Evolutionary conservation across 352 stramenopile species (phyloP).

Genomic region (Saprolegnia parasitica): DNA sequence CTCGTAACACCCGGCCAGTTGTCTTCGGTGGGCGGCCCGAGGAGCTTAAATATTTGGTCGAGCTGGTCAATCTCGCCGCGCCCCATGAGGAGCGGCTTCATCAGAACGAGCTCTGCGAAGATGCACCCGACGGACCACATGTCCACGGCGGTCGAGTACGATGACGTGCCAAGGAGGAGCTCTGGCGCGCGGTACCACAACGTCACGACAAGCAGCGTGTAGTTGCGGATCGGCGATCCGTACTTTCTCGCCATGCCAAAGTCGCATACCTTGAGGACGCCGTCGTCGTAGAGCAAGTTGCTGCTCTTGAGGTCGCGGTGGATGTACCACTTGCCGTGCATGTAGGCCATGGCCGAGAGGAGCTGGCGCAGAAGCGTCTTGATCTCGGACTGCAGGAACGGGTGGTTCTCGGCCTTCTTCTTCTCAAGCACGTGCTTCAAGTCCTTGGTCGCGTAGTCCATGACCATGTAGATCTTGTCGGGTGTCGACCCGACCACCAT

Average conservation of each 20-base stretch:
- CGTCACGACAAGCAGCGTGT: slow-evolving; percentile 92
- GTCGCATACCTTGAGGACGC: slow-evolving; percentile 78
- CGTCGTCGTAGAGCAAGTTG: slow-evolving; percentile 94
- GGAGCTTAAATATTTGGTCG: slow-evolving; percentile 93
- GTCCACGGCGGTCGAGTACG: slow-evolving; percentile 94
- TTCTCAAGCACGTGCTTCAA: slow-evolving; percentile 79
- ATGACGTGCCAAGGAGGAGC: slow-evolving; percentile 85
- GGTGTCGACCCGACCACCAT: slow-evolving; percentile 85
- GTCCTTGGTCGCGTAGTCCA: slow-evolving; percentile 87
- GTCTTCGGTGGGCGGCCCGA: slow-evolving; percentile 86
- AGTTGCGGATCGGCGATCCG: slow-evolving; percentile 60
- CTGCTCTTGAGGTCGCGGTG: slow-evolving; percentile 98
- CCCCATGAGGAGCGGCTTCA: slow-evolving; percentile 91
- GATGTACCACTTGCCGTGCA: slow-evolving; percentile 91
- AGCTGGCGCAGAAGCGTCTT: slow-evolving; percentile 94
- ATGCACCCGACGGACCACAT: slow-evolving; percentile 97
- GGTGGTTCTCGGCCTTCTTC: slow-evolving; percentile 62
- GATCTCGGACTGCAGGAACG: slow-evolving; percentile 85
- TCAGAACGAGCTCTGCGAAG: slow-evolving; percentile 93
- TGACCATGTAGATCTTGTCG: slow-evolving; percentile 90
- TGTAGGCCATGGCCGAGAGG: slow-evolving; percentile 80
- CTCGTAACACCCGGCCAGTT: slow-evolving; percentile 79
- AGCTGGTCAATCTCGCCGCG: slow-evolving; percentile 95
- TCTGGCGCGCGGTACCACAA: slow-evolving; percentile 89
- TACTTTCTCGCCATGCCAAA: slow-evolving; percentile 84